These are phyloP conservation scores for Calonectria crousiana DNA, from an alignment of 2,329 filamentous ascomycete species.

Conservation along the genomic window DNA sequence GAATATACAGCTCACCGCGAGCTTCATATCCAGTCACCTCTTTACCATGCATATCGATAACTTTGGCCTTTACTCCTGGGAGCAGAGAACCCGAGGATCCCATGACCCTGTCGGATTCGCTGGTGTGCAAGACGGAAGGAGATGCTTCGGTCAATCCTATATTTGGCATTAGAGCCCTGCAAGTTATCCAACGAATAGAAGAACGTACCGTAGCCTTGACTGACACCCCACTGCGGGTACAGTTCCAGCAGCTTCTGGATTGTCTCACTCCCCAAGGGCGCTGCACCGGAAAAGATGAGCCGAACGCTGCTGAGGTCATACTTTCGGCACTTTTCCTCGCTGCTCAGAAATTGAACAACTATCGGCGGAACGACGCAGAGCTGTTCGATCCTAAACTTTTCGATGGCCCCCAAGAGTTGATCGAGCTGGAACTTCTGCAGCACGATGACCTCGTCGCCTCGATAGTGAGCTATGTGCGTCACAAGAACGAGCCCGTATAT, in stretches of 20 bases:
- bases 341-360: slow-evolving; percentile 26
- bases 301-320: slow-evolving; percentile 33
- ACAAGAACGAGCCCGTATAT: slow-evolving; percentile 83
- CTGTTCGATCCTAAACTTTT: slow-evolving; percentile 35
- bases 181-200: neutral
- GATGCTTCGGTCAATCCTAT: neutral
- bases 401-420: slow-evolving; percentile 69
- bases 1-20: neutral
- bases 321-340: slow-evolving; percentile 21
- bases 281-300: slow-evolving; percentile 21
- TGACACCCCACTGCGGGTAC: neutral
- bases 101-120: neutral
- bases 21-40: neutral
- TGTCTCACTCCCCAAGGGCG: neutral
- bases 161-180: neutral
- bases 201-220: slow-evolving; percentile 3
- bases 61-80: neutral
- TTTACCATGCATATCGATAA: neutral
- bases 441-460: slow-evolving; percentile 79
- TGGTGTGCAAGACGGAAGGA: neutral
- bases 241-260: neutral
- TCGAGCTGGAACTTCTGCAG: slow-evolving; percentile 80
- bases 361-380: slow-evolving; percentile 34
- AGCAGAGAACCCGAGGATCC: neutral
- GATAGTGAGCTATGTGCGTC: slow-evolving; percentile 72